Evolutionary conservation across 2,329 filamentous ascomycete species (phyloP), one percentile per base, ranked within the genome.

Genomic region (Akanthomyces uredinophilus): DNA sequence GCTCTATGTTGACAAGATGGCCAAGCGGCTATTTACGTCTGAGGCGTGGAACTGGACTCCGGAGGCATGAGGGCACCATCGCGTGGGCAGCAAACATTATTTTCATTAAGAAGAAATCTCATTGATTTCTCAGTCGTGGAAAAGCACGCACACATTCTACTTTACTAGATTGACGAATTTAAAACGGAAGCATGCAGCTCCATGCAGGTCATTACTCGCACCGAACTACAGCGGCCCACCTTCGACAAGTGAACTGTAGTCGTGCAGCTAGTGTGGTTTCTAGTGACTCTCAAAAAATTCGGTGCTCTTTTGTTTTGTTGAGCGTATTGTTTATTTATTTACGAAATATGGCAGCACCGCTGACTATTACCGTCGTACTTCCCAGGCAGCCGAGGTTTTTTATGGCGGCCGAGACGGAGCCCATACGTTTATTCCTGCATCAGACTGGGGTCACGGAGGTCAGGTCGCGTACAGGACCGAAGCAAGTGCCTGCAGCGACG

Each of bases 41-140:
- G 74, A 78, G 16, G 75, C 73, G 57, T 87, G 85, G 85, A 78
- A 86, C 66, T 87, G 85, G 85, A 84, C 82, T 16, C 80, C 82
- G 0, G 81, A 84, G 65, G 64, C 61, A 4, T 76, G 64, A 49
- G n/a, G 20, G 29, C 24, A 47, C 1, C 4, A 39, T 14, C 10
- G 29, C 24, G 22, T 14, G 20, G 20, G 10, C 22, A 35, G 3
- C 5, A n/a, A 1, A 11, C 35, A 8, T 49, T 14, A 27, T 4
- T 27, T 58, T 49, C 47, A 74, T 63, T 32, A 46, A 22, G 43
- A 54, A 41, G 10, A 32, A 10, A 7, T 27, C 32, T 4, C 8
- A 24, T 43, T 18, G 24, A 5, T 51, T 22, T 29, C 37, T n/a
- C 27, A 52, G 4, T 22, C 32, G 10, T 44, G 2, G 14, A 60